Evolutionary conservation across 176 grass and related monocot species (phyloP).

Genomic region (Alloteropsis semialata): DNA sequence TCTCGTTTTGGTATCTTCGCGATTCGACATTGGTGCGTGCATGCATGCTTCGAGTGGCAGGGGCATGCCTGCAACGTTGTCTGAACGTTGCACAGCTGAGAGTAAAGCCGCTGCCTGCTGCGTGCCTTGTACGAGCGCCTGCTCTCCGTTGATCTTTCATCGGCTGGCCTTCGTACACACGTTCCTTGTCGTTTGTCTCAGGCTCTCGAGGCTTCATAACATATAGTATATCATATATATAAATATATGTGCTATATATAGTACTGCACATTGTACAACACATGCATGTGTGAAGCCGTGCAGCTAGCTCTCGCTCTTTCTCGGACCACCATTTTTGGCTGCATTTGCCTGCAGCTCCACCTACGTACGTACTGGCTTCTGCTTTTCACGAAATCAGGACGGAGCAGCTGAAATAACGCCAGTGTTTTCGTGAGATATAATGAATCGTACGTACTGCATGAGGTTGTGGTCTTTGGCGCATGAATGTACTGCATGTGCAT

Average conservation of each 20-base stretch:
- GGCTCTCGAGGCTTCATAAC: too few relatives aligned
- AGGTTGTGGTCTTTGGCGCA: neutral
- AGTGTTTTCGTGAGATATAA: neutral
- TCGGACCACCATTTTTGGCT: constrained; percentile 12
- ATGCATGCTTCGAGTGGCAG: constrained; percentile 10
- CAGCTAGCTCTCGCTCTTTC: neutral
- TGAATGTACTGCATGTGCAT: neutral
- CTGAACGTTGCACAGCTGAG: neutral
- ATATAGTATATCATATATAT: too few relatives aligned
- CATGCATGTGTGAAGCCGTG: too few relatives aligned
- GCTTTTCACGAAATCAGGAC: neutral
- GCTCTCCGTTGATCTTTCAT: neutral
- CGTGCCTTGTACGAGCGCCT: constrained; percentile 14
- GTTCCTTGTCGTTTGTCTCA: constrained; percentile 4
- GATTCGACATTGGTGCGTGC: neutral
- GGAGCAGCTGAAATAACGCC: neutral
- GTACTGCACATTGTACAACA: too few relatives aligned
- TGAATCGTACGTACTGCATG: neutral
- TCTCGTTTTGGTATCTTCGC: neutral
- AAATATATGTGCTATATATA: too few relatives aligned
- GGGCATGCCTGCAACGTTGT: neutral
- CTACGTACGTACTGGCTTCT: neutral
- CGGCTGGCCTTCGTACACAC: neutral
- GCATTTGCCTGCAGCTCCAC: neutral
- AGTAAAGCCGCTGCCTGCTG: neutral